Evolutionary conservation across 2,329 filamentous ascomycete genomes (phyloP).

Genomic region (Rasamsonia emersonii): DNA sequence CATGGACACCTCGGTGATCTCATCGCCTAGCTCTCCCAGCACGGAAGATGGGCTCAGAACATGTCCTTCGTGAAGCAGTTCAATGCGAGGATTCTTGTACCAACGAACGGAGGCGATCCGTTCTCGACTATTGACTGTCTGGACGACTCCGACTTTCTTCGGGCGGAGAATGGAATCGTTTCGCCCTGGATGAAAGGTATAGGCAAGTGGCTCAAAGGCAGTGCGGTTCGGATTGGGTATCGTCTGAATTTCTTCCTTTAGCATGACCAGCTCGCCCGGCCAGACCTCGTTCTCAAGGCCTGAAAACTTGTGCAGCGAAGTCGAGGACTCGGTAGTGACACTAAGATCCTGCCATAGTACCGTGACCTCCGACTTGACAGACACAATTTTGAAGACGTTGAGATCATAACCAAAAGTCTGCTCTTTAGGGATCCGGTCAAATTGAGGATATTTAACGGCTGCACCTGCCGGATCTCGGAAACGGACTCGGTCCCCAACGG

Average conservation of each 20-base stretch:
- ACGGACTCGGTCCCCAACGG: constrained; percentile 42
- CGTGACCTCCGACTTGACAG: constrained; percentile 40
- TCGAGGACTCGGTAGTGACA: constrained; percentile 39
- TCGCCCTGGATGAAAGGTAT: constrained; percentile 1
- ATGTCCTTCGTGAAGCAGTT: constrained; percentile 22
- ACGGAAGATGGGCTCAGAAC: constrained; percentile 34
- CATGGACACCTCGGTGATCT: constrained; percentile 45
- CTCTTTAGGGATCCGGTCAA: constrained; percentile 38
- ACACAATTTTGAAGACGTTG: constrained; percentile 47
- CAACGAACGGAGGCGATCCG: constrained; percentile 49
- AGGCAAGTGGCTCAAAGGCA: constrained; percentile 4
- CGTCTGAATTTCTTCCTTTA: constrained; percentile 31
- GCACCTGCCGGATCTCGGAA: constrained; percentile 47
- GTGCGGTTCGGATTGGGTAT: constrained; percentile 7
- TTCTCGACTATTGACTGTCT: constrained; percentile 47
- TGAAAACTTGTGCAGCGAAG: constrained; percentile 26
- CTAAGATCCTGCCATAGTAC: constrained; percentile 54
- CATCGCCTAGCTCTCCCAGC: constrained; percentile 34
- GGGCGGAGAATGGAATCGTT: constrained; percentile 25
- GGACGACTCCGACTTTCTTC: constrained; percentile 47
- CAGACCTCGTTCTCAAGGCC: constrained; percentile 45
- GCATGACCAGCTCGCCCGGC: constrained; percentile 48
- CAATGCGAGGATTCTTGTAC: constrained; percentile 36
- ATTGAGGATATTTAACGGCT: constrained; percentile 43
- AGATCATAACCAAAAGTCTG: constrained; percentile 49